A percentile compares a stretch with the other conserved stretches of the same genome.
phyloP scores from a whole-genome alignment of 2,329 filamentous ascomycete genomes.

The Monosporascus sp. region DNA sequence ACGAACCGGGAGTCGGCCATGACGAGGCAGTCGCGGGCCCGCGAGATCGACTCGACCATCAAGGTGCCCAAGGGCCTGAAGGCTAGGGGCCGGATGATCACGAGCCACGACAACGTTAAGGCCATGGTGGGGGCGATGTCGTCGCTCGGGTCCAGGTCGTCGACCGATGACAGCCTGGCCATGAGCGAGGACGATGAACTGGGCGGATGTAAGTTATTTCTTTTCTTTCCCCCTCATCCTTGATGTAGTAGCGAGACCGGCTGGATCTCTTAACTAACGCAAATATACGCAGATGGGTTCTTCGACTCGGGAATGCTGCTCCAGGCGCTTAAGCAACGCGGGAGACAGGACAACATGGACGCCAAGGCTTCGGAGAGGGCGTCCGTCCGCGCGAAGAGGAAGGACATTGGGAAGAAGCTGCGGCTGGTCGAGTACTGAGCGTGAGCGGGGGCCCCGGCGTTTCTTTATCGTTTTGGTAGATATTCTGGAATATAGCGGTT shows the following conservation, averaged over 20 bases:
- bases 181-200: conserved; percentile 83
- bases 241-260: background rate
- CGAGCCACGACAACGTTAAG: conserved; percentile 42
- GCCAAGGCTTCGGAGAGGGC: conserved; percentile 54
- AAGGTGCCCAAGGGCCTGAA: conserved; percentile 50
- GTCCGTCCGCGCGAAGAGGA: conserved; percentile 50
- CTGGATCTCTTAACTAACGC: conserved; percentile 11
- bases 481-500: too few species aligned
- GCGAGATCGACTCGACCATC: conserved; percentile 42
- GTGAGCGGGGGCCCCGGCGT: background rate
- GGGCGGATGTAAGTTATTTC: conserved; percentile 76
- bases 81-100: conserved; percentile 68
- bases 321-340: conserved; percentile 74
- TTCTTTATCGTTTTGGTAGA: too few species aligned
- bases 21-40: conserved; percentile 43
- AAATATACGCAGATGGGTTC: conserved; percentile 71
- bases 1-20: conserved; percentile 43
- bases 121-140: conserved; percentile 29
- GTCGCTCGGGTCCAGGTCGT: conserved; percentile 49
- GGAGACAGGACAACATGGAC: conserved; percentile 45
- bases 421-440: conserved; percentile 61
- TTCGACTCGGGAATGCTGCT: conserved; percentile 95
- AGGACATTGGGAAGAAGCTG: conserved; percentile 71
- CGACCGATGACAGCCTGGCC: conserved; percentile 63
- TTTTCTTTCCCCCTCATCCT: conserved; percentile 2